Percentiles rank a stretch among this genome's conserved stretches.
phyloP scores from a whole-genome alignment of 202 grass and related monocot species.

The Schoenoplectus triqueter region DNA sequence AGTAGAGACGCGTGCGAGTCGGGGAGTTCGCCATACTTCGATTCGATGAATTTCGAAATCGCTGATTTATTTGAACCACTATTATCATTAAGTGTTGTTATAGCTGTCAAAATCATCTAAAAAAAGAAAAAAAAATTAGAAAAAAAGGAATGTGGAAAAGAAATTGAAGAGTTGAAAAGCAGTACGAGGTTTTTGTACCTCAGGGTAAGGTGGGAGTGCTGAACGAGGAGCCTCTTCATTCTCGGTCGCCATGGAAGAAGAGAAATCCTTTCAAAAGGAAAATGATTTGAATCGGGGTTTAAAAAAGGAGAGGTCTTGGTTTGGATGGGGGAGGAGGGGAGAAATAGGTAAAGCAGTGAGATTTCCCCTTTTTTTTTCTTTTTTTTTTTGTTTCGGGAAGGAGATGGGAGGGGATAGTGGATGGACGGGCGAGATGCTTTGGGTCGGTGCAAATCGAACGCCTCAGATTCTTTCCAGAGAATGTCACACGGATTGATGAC shows the following conservation, averaged over 20 bases:
- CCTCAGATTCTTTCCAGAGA: not conserved
- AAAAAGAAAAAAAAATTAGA: not conserved
- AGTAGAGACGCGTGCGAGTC: slow-evolving; percentile 52
- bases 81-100: slow-evolving; percentile 50
- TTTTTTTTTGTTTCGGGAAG: not conserved
- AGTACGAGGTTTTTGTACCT: slow-evolving; percentile 38
- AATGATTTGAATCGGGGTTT: slow-evolving; percentile 43
- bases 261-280: too few relatives aligned
- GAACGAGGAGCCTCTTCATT: slow-evolving; percentile 43
- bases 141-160: not conserved
- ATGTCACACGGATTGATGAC: slow-evolving; percentile 57
- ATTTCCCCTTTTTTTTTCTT: slow-evolving; percentile 40
- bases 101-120: slow-evolving; percentile 79
- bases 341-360: slow-evolving; percentile 57
- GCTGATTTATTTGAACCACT: slow-evolving; percentile 65
- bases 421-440: slow-evolving; percentile 37
- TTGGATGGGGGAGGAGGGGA: slow-evolving; percentile 29
- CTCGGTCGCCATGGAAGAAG: slow-evolving; percentile 50
- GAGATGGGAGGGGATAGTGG: not conserved
- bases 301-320: slow-evolving; percentile 9
- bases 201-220: slow-evolving; percentile 54
- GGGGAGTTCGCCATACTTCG: slow-evolving; percentile 51
- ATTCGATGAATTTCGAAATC: slow-evolving; percentile 71
- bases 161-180: too few relatives aligned
- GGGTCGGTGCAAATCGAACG: slow-evolving; percentile 30